These are phyloP conservation scores for Pulveroboletus sp. DNA, from an alignment of 768 basidiomycete genomes.

Conservation along the genomic window DNA sequence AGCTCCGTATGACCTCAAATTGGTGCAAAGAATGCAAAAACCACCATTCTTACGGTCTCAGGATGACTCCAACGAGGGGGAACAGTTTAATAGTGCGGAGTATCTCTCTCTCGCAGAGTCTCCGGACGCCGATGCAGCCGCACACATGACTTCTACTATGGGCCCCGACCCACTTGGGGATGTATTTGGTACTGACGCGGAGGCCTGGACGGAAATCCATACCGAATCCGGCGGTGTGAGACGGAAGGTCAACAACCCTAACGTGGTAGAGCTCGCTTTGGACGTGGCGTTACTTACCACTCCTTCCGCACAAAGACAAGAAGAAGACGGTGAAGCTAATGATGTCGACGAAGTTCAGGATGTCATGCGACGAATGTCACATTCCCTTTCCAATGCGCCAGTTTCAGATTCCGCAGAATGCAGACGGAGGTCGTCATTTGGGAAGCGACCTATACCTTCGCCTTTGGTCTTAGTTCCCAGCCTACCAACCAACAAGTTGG, in stretches of 20 bases:
- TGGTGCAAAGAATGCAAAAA: conserved; percentile 48
- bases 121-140: conserved; percentile 31
- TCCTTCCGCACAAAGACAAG: conserved; percentile 23
- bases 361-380: conserved; percentile 39
- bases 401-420: conserved; percentile 39
- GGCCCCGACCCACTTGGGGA: conserved; percentile 51
- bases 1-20: conserved; percentile 44
- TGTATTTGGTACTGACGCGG: conserved; percentile 62
- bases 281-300: conserved; percentile 37
- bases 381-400: conserved; percentile 28
- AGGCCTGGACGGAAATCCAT: conserved; percentile 56
- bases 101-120: conserved; percentile 31
- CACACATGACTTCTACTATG: conserved; percentile 33
- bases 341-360: conserved; percentile 32
- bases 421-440: conserved; percentile 34
- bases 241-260: conserved; percentile 31
- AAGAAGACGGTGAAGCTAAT: conserved; percentile 30
- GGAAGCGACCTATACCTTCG: conserved; percentile 48
- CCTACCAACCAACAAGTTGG: conserved; percentile 26
- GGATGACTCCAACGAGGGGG: conserved; percentile 23
- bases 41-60: conserved; percentile 29
- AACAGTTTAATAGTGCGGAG: conserved; percentile 23
- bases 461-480: conserved; percentile 50
- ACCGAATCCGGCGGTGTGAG: conserved; percentile 28
- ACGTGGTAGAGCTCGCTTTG: conserved; percentile 50